These are phyloP conservation scores for Vanrija sp. DNA, from an alignment of 1,284 basidiomycete species.

Conservation along the genomic window DNA sequence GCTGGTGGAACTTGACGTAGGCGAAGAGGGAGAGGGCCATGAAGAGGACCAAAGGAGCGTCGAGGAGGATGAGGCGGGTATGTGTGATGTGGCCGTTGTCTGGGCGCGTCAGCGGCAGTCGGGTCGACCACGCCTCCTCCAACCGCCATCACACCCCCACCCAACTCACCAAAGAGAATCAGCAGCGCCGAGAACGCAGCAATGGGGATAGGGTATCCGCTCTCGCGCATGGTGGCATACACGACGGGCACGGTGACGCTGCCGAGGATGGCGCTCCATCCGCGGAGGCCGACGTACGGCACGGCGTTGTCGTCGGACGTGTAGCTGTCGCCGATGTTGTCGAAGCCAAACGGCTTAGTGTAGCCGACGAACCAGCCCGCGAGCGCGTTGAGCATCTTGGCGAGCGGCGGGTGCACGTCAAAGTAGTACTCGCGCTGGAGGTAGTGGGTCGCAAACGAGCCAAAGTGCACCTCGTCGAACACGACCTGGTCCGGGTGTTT, in stretches of 20 bases:
- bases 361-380: conserved; percentile 96
- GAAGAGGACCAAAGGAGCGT: conserved; percentile 93
- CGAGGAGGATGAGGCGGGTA: conserved; percentile 91
- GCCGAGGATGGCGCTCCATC: conserved; percentile 84
- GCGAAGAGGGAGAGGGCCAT: conserved; percentile 88
- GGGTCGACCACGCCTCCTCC: background rate
- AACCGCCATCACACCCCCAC: background rate
- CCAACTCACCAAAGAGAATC: conserved; percentile 72
- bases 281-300: conserved; percentile 89
- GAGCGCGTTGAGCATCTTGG: conserved; percentile 86
- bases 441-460: conserved; percentile 84
- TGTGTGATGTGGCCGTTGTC: conserved; percentile 97
- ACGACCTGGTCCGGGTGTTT: conserved; percentile 91
- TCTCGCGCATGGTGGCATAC: conserved; percentile 96
- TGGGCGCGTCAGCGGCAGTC: conserved; percentile 35
- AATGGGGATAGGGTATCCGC: conserved; percentile 85
- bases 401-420: conserved; percentile 96
- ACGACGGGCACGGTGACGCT: conserved; percentile 85
- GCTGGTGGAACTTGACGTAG: conserved; percentile 94
- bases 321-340: conserved; percentile 93
- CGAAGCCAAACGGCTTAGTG: conserved; percentile 89
- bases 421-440: conserved; percentile 93
- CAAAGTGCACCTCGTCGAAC: conserved; percentile 96
- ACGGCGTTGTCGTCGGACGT: conserved; percentile 55
- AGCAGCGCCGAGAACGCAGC: conserved; percentile 81